A percentile compares a stretch with the other conserved stretches of the same genome.
Evolutionary conservation across 225 moss, liverwort and hornwort genomes (phyloP).

Genomic region (Straminergon stramineum): DNA sequence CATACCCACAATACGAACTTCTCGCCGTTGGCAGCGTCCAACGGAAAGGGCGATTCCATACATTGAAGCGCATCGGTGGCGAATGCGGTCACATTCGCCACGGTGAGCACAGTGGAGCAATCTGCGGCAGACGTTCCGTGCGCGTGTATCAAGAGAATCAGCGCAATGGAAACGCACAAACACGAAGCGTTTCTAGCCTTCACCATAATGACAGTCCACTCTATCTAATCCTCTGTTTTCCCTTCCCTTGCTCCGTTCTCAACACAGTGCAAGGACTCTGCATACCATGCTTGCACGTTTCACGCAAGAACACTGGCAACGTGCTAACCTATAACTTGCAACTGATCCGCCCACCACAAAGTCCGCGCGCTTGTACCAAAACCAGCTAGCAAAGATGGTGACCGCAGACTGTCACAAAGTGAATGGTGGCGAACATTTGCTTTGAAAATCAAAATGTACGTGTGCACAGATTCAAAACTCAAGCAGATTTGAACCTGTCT

Average conservation of each 20-base stretch:
- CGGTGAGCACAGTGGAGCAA: slow-evolving; percentile 6
- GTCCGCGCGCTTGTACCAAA: not conserved
- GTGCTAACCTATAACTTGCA: not conserved
- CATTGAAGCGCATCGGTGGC: slow-evolving; percentile 1
- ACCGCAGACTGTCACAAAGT: not conserved
- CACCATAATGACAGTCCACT: not conserved
- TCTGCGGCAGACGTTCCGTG: not conserved
- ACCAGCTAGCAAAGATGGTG: not conserved
- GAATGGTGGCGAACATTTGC: not conserved
- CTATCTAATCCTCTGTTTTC: not conserved
- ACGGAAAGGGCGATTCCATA: slow-evolving; percentile 8
- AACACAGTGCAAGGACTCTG: not conserved
- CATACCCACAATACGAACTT: slow-evolving; percentile 17
- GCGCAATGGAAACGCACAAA: not conserved
- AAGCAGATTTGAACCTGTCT: not conserved
- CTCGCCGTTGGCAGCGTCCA: not conserved
- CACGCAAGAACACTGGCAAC: not conserved
- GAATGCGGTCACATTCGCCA: slow-evolving; percentile 16
- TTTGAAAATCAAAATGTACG: not conserved
- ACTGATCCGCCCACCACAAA: not conserved
- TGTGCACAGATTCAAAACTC: not conserved
- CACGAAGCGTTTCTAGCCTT: not conserved
- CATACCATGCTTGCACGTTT: not conserved
- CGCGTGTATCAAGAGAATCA: not conserved
- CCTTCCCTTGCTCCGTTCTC: not conserved